Percentiles rank a stretch among this genome's conserved stretches.
Conservation (phyloP, 1,284 basidiomycete genomes). For the Naganishia albida region DNA sequence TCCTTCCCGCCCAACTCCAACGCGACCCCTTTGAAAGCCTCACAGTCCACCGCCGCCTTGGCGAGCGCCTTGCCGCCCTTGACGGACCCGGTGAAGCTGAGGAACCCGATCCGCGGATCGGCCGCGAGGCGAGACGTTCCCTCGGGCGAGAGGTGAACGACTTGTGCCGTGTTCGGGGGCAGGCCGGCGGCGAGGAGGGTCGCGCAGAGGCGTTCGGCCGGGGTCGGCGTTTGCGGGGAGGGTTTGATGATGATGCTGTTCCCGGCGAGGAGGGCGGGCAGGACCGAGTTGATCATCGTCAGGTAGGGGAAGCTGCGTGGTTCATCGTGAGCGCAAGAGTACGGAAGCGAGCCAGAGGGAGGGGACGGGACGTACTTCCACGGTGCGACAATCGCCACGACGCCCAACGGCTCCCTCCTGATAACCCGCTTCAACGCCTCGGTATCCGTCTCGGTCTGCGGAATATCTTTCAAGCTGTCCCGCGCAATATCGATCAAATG, state of each 20-base stretch:
- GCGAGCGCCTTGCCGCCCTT: slow-evolving; percentile 54
- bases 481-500: slow-evolving; percentile 85
- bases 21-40: slow-evolving; percentile 71
- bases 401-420: slow-evolving; percentile 76
- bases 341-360: slow-evolving; percentile 4
- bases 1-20: slow-evolving; percentile 91
- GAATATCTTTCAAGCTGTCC: slow-evolving; percentile 71
- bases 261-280: slow-evolving; percentile 81
- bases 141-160: slow-evolving; percentile 72
- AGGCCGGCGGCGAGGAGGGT: slow-evolving; percentile 74
- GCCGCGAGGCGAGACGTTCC: slow-evolving; percentile 67
- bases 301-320: slow-evolving; percentile 92
- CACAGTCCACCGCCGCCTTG: slow-evolving; percentile 54
- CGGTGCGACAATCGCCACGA: slow-evolving; percentile 59
- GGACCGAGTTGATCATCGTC: slow-evolving; percentile 81
- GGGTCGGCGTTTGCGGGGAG: slow-evolving; percentile 88
- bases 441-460: slow-evolving; percentile 71
- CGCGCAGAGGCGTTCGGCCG: slow-evolving; percentile 74
- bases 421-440: slow-evolving; percentile 81
- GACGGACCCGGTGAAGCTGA: slow-evolving; percentile 87
- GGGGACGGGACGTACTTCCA: slow-evolving; percentile 78
- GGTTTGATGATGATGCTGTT: slow-evolving; percentile 91
- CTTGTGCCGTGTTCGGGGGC: slow-evolving; percentile 72
- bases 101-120: slow-evolving; percentile 72
- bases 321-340: too few species aligned